Evolutionary conservation across 768 basidiomycete species (phyloP), one percentile per base, ranked within the genome.

Genomic region (Suillus hirtellus): DNA sequence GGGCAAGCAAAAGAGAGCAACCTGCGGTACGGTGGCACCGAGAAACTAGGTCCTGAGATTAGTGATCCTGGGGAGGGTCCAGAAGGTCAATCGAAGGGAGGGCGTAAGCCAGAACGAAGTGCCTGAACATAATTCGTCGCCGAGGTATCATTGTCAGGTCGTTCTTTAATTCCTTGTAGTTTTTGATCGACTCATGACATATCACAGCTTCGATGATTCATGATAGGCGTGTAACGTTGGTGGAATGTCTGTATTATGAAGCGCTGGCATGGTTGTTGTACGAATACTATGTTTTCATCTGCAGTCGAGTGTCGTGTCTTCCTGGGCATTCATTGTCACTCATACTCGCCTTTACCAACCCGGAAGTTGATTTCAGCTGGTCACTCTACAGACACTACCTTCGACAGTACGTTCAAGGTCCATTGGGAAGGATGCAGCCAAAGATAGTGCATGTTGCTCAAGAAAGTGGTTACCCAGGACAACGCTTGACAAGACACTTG

Each of bases 41-140:
- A 67, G 63, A 40, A 40, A 50, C 61, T 59, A 49, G 76, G 73
- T 0, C 64, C 71, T 10, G 78, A 78, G 63, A 77, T 72, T 46
- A 78, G 78, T 60, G 66, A 68, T 17, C 27, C 63, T 0, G 67
- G 65, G 10, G 75, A 80, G 43, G 80, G 81, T 0, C 81, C 82
- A 0, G 69, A 76, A 37, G 78, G 73, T 6, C 75, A 73, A 31
- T 76, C 71, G 42, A 78, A 75, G 40, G 64, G 68, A 12, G 81
- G 82, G 3, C 70, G 78, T 61, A 74, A 75, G 59, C 72, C 76
- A 9, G 70, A 75, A 62, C 65, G 71, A 46, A 65, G 63, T 49
- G 14, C 56, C 35, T 70, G 56, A 75, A 17, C 15, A 19, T 17
- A 9, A 27, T 11, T 40, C 3, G 12, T 27, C 21, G 10, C 9